phyloP scores from a whole-genome alignment of 2,329 filamentous ascomycete species.

The Diaporthe vexans region DNA sequence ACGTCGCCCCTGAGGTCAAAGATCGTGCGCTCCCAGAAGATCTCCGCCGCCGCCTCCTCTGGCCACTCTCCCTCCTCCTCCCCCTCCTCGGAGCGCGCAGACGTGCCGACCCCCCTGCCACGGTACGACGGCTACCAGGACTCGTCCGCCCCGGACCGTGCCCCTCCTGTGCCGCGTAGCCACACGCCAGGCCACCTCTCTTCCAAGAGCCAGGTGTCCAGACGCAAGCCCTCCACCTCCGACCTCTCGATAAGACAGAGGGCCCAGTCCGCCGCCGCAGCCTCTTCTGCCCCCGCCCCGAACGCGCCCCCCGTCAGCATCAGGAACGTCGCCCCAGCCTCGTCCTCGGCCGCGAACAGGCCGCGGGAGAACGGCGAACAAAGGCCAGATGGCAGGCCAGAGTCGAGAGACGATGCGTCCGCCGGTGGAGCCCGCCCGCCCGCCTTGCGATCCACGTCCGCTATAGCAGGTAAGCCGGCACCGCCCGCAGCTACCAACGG shows the following conservation, averaged over 20 bases:
- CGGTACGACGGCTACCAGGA: constrained; percentile 48
- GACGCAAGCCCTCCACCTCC: constrained; percentile 59
- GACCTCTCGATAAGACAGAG: constrained; percentile 68
- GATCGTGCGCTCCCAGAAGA: constrained; percentile 68
- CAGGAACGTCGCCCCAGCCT: constrained; percentile 36
- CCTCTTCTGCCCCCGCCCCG: constrained; percentile 46
- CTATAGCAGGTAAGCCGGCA: constrained; percentile 58
- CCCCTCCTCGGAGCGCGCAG: constrained; percentile 30
- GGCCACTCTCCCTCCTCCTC: constrained; percentile 43
- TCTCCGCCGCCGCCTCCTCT: constrained; percentile 54
- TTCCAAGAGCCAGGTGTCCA: constrained; percentile 68
- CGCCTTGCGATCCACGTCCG: constrained; percentile 67
- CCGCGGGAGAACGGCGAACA: constrained; percentile 44
- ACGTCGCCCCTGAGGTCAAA: constrained; percentile 58
- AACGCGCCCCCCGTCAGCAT: constrained; percentile 43
- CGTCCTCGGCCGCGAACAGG: constrained; percentile 34
- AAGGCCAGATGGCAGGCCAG: constrained; percentile 45
- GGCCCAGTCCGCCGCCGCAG: constrained; percentile 59
- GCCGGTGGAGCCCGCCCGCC: constrained; percentile 55
- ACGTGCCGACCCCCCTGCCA: constrained; percentile 22
- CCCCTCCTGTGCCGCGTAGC: constrained; percentile 63
- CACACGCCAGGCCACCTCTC: constrained; percentile 74
- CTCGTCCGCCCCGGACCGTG: constrained; percentile 52
- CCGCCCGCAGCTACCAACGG: constrained; percentile 44
- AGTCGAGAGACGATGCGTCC: constrained; percentile 47